Evolutionary conservation across 768 basidiomycete species (phyloP).

Genomic region (Boletus sp.): DNA sequence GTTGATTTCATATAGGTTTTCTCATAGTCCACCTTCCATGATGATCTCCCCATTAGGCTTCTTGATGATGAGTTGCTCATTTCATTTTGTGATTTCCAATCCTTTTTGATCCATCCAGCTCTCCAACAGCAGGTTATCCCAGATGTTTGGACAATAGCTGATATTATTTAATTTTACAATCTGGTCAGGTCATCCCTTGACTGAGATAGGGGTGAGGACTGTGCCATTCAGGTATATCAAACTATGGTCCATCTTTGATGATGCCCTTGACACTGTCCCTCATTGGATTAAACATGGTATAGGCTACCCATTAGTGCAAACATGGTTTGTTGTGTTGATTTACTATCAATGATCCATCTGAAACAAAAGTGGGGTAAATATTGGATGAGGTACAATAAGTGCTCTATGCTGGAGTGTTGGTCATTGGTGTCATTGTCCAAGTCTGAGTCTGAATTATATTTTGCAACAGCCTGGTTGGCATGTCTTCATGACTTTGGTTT

Average conservation of each 20-base stretch:
- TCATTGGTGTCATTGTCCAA: too few relatives aligned
- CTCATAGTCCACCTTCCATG: slow-evolving; percentile 6
- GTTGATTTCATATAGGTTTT: slow-evolving; percentile 11
- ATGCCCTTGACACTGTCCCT: slow-evolving; percentile 4
- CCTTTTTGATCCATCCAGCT: slow-evolving; percentile 3
- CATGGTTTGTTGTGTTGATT: neutral
- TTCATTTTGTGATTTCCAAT: slow-evolving; percentile 6
- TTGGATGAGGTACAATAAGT: too few relatives aligned
- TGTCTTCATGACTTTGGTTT: too few relatives aligned
- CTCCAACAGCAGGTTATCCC: slow-evolving; percentile 4
- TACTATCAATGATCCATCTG: slow-evolving; percentile 6
- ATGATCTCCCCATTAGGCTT: neutral
- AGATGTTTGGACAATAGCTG: slow-evolving; percentile 7
- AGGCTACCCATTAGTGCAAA: neutral
- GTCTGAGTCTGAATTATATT: too few relatives aligned
- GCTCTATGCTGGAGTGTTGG: too few relatives aligned
- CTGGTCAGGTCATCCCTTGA: neutral
- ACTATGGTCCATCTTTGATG: slow-evolving; percentile 3
- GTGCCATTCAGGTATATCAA: neutral
- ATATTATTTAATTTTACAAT: slow-evolving; percentile 7
- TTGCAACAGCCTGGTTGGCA: too few relatives aligned
- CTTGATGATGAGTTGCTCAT: neutral
- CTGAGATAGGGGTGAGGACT: neutral
- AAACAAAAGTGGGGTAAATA: neutral
- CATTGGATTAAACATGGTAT: neutral